These are phyloP conservation scores for Teunomyces tritomae DNA, from an alignment of 805 yeast species.

Conservation along the genomic window DNA sequence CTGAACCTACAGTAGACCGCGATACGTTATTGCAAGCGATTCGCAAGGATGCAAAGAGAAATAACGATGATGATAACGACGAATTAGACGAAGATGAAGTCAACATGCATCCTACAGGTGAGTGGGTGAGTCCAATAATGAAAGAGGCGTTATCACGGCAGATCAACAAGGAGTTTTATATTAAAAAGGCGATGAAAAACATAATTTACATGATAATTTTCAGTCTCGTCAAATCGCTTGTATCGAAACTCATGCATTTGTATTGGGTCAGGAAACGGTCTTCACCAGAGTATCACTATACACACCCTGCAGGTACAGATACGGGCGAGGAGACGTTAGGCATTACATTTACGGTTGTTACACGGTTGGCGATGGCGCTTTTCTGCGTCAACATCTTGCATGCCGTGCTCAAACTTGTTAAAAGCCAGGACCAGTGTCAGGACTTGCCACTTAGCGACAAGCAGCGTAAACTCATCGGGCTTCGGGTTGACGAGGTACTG, in stretches of 20 bases:
- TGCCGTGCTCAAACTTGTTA: slow-evolving; percentile 27
- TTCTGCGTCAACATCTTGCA: slow-evolving; percentile 25
- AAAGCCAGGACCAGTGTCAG: slow-evolving; percentile 48
- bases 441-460: slow-evolving; percentile 48
- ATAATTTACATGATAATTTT: slow-evolving; percentile 26
- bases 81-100: slow-evolving; percentile 5
- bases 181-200: slow-evolving; percentile 28
- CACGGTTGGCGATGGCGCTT: slow-evolving; percentile 18
- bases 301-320: slow-evolving; percentile 8
- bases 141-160: slow-evolving; percentile 45
- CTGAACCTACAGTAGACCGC: neutral
- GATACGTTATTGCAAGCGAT: neutral
- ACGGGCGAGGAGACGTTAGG: neutral
- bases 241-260: neutral
- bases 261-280: slow-evolving; percentile 6
- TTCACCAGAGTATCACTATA: slow-evolving; percentile 12
- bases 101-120: slow-evolving; percentile 15
- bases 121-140: slow-evolving; percentile 44
- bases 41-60: neutral
- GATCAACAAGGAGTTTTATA: slow-evolving; percentile 38
- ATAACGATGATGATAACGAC: slow-evolving; percentile 4
- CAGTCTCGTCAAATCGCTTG: slow-evolving; percentile 18
- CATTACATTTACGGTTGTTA: slow-evolving; percentile 10
- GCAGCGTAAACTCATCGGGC: slow-evolving; percentile 48
- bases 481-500: slow-evolving; percentile 13